phyloP scores from a whole-genome alignment of 306 rosid genomes.

The Quercus suber region DNA sequence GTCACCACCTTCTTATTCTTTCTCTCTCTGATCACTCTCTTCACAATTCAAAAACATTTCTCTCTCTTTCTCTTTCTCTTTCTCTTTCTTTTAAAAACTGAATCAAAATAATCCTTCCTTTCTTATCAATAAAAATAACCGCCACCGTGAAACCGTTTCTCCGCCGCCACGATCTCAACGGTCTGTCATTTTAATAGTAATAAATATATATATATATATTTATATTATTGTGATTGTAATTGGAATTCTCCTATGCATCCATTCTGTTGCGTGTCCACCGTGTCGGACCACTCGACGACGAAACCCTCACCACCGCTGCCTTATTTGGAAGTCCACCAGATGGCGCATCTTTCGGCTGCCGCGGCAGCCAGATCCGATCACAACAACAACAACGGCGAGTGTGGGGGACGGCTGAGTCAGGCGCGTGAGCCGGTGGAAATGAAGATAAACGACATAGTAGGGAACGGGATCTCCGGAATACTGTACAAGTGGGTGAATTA shows the following conservation, averaged over 20 bases:
- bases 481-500: constrained; percentile 95
- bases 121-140: constrained; percentile 27
- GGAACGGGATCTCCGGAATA: constrained; percentile 87
- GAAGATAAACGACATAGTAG: constrained; percentile 87
- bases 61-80: too few relatives aligned
- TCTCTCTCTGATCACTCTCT: constrained; percentile 6
- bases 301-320: constrained; percentile 38
- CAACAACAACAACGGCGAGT: constrained; percentile 33
- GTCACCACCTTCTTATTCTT: constrained; percentile 2
- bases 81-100: too few relatives aligned
- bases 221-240: too few relatives aligned
- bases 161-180: constrained; percentile 24
- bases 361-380: constrained; percentile 61
- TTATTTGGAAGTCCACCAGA: constrained; percentile 49
- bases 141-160: constrained; percentile 7
- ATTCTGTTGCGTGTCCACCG: constrained; percentile 74
- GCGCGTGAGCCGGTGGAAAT: constrained; percentile 58
- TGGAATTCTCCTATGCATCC: constrained; percentile 63
- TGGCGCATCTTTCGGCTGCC: constrained; percentile 40
- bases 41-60: too few relatives aligned
- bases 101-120: too few relatives aligned
- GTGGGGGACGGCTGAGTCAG: constrained; percentile 60
- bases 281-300: constrained; percentile 67
- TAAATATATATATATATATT: too few relatives aligned
- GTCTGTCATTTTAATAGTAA: background rate